Evolutionary conservation across 768 basidiomycete species (phyloP), one percentile per base, ranked within the genome.

Genomic region (Suillus alpinus): DNA sequence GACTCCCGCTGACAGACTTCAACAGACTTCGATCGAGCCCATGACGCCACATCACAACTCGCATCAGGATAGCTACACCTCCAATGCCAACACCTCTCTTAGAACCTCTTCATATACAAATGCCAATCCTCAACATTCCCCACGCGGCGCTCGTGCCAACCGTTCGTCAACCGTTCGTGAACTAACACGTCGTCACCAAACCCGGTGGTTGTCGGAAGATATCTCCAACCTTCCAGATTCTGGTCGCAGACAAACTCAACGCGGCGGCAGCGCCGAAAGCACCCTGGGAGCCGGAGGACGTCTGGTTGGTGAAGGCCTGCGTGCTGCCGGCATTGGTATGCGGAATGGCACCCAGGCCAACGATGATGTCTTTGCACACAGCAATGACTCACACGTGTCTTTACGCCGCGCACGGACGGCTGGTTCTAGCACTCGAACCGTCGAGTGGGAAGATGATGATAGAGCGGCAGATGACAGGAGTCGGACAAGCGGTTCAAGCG

Each of bases 211-310:
- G 36, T 83, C 82, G 18, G 84, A 82, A 60, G 84, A 86, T 66
- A 46, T 80, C 3, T 63, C 68, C 13, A 67, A 70, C 0, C 69
- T 69, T 23, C 69, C 59, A 0, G 68, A 69, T 16, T 31, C 56
- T 32, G 88, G 86, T 32, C 75, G 83, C 31, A 74, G 81, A 46
- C 89, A 89, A 68, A 78, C 78, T 34, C 69, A 81, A 16, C 77
- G 90, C 39, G 82, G 81, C 0, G 90, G 90, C 5, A 91, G 88
- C 68, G 87, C 85, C 3, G 91, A 92, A 74, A 89, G 83, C 68
- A 78, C 85, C 8, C 69, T 88, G 31, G 75, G 75, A 31, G 80
- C 69, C 40, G 76, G 74, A 16, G 80, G 83, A 12, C 73, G 88
- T 60, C 71, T 92, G 14, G 71, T 89, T 9, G 84, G 87, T 4